Evolutionary conservation across 192 early-diverging fungal genomes (phyloP).

Genomic region (Anaeromyces robustus): DNA sequence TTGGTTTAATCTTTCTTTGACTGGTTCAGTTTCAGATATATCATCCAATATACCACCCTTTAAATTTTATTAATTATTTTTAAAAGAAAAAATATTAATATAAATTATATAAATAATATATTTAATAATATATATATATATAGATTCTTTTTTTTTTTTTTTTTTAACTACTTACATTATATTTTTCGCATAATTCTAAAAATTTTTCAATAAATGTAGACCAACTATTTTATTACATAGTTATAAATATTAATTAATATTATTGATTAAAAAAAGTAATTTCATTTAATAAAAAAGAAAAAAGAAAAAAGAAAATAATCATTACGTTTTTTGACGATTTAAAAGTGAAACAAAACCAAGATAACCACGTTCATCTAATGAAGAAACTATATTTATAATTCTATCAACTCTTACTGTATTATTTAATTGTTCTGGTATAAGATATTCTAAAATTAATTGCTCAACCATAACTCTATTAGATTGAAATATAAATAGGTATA

Average conservation of each 20-base stretch:
- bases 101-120: no score
- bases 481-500: no score
- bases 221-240: constrained; percentile 11
- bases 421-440: constrained; percentile 43
- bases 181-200: constrained; percentile 45
- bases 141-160: no score
- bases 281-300: no score
- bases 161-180: constrained; percentile 32
- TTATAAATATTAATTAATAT: neutral
- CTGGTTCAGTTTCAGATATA: neutral
- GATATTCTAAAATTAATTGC: constrained; percentile 33
- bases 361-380: constrained; percentile 46
- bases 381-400: constrained; percentile 45
- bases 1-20: neutral
- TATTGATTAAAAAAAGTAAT: no score
- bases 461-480: constrained; percentile 36
- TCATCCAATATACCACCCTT: neutral
- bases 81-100: no score
- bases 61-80: no score
- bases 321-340: constrained; percentile 48
- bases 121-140: no score
- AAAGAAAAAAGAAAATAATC: no score
- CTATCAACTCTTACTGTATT: constrained; percentile 42
- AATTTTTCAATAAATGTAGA: constrained; percentile 40
- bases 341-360: constrained; percentile 64